Percentiles rank a stretch among this genome's conserved stretches.
Conservation (phyloP, 2,329 filamentous ascomycete genomes). For the Clarireedia monteithiana region DNA sequence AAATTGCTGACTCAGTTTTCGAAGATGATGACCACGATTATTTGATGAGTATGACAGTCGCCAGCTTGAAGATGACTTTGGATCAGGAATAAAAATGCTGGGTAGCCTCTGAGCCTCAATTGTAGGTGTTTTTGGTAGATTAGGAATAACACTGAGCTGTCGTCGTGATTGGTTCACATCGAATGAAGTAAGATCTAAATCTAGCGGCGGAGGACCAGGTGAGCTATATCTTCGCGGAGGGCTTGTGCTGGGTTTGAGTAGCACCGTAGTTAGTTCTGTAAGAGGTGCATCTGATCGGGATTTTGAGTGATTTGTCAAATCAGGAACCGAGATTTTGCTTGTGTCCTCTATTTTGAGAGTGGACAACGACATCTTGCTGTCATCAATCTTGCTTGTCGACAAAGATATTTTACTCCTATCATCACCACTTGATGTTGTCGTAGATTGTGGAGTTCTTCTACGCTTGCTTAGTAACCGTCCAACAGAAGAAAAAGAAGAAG, state of each 20-base stretch:
- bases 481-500: background rate
- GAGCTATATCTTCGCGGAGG: constrained; percentile 19
- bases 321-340: background rate
- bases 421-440: background rate
- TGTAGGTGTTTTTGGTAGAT: constrained; percentile 18
- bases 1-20: constrained; percentile 22
- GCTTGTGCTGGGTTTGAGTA: constrained; percentile 11
- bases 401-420: background rate
- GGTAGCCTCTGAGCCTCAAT: constrained; percentile 20
- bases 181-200: constrained; percentile 3
- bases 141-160: constrained; percentile 15
- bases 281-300: background rate
- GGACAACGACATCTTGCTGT: background rate
- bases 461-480: background rate
- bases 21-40: constrained; percentile 21
- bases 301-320: background rate
- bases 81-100: constrained; percentile 18
- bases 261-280: constrained; percentile 3
- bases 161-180: constrained; percentile 10
- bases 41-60: constrained; percentile 25
- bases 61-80: constrained; percentile 22
- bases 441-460: background rate
- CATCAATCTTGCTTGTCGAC: background rate
- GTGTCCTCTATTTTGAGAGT: background rate
- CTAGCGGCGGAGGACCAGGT: constrained; percentile 10